Base-by-base conservation (phyloP, 164 flowering plant species). In the Macadamia integrifolia region DNA sequence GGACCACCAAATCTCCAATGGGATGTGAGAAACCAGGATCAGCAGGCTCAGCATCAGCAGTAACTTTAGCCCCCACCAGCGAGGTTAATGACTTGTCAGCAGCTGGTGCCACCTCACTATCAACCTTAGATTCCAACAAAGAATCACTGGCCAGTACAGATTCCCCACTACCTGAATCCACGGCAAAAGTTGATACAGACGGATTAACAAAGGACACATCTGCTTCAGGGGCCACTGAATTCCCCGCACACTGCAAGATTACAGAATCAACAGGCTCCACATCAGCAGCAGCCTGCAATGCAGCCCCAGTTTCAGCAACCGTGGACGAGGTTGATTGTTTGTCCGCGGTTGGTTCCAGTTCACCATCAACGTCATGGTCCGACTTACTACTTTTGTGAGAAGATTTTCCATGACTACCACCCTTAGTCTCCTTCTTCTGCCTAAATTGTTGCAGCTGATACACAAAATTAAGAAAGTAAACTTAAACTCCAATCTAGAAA, bases 361-460 rank as follows among this genome's bases (percentile, higher is more conserved):
- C 74, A 61, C 66, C 72, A 68, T 79, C 80, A 32, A 58, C 69
- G 43, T 80, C 87, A 40, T 62, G 75, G 50, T 75, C 90, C 55
- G 83, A 65, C 71, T 84, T 83, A 72, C 80, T 76, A 71, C 76
- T 66, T 68, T 84, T 90, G 68, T 75, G 76, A 1, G 84, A 79
- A 9, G 90, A 79, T 68, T 83, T 86, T 53, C 81, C 87, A 40
- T 73, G 80, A 72, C 81, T 79, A 69, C 83, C 77, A 52, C 88
- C 88, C 78, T 88, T 90, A 62, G 64, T 69, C 50, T 84, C 93
- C 76, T 90, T 92, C 80, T 88, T 94, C 75, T 94, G 85, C 49
- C 92, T 90, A 78, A 66, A 95, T 77, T 95, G 98, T 79, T 86
- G 91, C 61, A 90, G 87, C 99, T 94, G 87, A 64, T 30, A 69